Evolutionary conservation across 2,329 filamentous ascomycete species (phyloP), one percentile per base, ranked within the genome.

Genomic region (Aspergillus sp.): DNA sequence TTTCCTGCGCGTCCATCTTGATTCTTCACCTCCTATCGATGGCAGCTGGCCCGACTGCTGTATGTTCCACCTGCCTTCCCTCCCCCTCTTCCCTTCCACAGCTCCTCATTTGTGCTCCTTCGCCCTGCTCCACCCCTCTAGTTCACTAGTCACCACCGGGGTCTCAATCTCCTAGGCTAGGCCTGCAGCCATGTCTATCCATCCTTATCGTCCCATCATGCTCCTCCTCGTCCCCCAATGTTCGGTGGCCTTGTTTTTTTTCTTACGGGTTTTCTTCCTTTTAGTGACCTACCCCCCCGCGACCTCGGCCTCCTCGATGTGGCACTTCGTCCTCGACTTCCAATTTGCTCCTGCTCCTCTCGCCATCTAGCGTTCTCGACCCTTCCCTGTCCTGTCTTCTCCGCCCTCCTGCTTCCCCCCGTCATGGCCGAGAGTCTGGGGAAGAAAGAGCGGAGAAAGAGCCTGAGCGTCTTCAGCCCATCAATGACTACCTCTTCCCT

Each of bases 401-500:
- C 55, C 57, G 55, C 59, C 39, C 54, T 39, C 45, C 38, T 51
- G 28, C 38, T 55, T 59, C 51, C 61, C 59, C 49, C 55, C 68
- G 64, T 65, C 62, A 75, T 75, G 73, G 69, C 73, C 61, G 72
- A 74, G 53, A 62, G 63, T 57, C 64, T 66, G 62, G 66, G 61
- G 57, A 72, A 70, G 65, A 74, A 72, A 63, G 69, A 75, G 64
- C 70, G 73, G 65, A 72, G 73, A 66, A 75, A 75, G 65, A 75
- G 72, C 57, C 61, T 74, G 39, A 72, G 72, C 57, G 63, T 74
- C 55, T 74, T 76, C 63, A 69, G 67, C 39, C 67, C 72, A 32
- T 70, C 72, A 23, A 70, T 70, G 47, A 62, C 67, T 21, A 62
- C 68, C 59, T 65, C 70, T 3, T 62, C 64, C 49, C 59, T 65